Base-by-base conservation (phyloP, 2,329 filamentous ascomycete species). In the Aspergillus sp. region DNA sequence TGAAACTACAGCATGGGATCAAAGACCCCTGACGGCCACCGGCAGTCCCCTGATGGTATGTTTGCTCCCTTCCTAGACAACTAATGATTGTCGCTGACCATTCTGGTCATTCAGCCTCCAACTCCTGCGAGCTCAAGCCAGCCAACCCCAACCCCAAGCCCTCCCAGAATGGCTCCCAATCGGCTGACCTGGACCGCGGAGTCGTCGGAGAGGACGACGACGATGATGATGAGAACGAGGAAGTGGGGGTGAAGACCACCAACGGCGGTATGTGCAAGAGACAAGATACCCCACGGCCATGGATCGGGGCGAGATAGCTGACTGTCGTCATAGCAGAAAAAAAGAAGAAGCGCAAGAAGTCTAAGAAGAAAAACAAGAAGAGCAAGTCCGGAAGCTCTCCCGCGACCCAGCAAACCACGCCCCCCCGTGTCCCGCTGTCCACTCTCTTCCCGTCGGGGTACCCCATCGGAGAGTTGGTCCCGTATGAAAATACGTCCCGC, bases 371-470 rank as follows among this genome's bases (percentile, higher is more conserved):
- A 33, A 53, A 53, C 16, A 57, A 47, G 14, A 55, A 47, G 43
- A 35, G 8, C 14, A 38, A 38, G 16, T 38, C 35, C 35, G 35
- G 26, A 11, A 8, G 13, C 35, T 4, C 24, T 24, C 9, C 60
- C 11, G 51, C 50, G 47, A 35, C 44, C 13, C 61, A 71, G 52
- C 78, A 81, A 56, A 73, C 74, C 7, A 70, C 62, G 17, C 79
- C 79, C 30, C 79, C 79, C 9, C 70, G 75, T n/a, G 66, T 78
- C 20, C 69, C 73, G 13, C 61, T 81, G 9, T 62, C 65, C n/a
- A 65, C 75, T 40, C 69, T 81, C 22, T 80, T 80, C 60, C 72
- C 71, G 2, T 61, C 70, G 35, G 67, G 67, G 32, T 81, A 77
- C 54, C 76, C 77, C 1, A 59, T 69, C 16, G 79, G 78, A 9